These are phyloP conservation scores for Decorospora gaudefroyi DNA, from an alignment of 2,329 filamentous ascomycete genomes.

Conservation along the genomic window DNA sequence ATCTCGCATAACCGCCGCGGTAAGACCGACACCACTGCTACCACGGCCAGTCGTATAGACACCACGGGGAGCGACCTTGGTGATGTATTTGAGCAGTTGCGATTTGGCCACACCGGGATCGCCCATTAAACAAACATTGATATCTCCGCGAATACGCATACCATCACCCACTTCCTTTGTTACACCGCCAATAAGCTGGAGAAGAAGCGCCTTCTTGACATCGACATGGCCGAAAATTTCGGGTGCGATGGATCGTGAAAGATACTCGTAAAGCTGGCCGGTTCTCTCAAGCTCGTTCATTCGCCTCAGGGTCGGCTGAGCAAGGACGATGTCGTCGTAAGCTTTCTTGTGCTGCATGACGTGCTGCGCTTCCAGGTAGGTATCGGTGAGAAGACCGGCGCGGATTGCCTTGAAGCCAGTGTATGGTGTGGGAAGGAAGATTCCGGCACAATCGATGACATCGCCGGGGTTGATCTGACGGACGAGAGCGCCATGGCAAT, in stretches of 20 bases:
- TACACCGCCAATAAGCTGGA: slow-evolving; percentile 93
- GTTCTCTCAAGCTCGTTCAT: slow-evolving; percentile 85
- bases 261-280: slow-evolving; percentile 92
- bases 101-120: slow-evolving; percentile 99
- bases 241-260: slow-evolving; percentile 93
- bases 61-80: slow-evolving; percentile 93
- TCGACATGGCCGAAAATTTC: slow-evolving; percentile 97
- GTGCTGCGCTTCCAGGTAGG: slow-evolving; percentile 92
- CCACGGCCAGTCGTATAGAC: slow-evolving; percentile 82
- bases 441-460: slow-evolving; percentile 88
- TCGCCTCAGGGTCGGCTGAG: slow-evolving; percentile 75
- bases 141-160: slow-evolving; percentile 98
- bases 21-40: slow-evolving; percentile 80
- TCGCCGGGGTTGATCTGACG: slow-evolving; percentile 91
- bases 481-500: slow-evolving; percentile 85
- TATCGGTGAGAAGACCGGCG: slow-evolving; percentile 94
- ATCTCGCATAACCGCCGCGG: slow-evolving; percentile 81
- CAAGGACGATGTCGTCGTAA: slow-evolving; percentile 88
- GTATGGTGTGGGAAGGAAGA: slow-evolving; percentile 96
- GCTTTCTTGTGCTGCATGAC: slow-evolving; percentile 97
- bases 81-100: slow-evolving; percentile 96
- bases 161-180: slow-evolving; percentile 96
- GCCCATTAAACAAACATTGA: slow-evolving; percentile 99
- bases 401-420: slow-evolving; percentile 98
- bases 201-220: slow-evolving; percentile 96